Percentiles rank a stretch among this genome's conserved stretches.
Evolutionary conservation across 352 stramenopile species (phyloP).

Genomic region (Globisporangium spinosum): DNA sequence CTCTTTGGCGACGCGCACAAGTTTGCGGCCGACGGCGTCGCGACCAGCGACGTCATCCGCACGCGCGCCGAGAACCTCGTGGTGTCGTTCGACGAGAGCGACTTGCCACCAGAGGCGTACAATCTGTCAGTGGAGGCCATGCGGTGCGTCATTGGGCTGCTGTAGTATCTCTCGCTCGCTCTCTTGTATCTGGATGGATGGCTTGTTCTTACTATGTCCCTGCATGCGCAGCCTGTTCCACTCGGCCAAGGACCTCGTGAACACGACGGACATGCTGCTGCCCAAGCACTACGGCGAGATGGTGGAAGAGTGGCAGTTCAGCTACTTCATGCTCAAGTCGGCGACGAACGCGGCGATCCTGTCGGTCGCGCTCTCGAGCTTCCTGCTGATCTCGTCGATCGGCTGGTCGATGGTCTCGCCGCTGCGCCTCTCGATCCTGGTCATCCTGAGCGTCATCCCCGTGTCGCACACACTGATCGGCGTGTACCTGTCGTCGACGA

Average conservation of each 20-base stretch:
- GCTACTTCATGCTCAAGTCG: constrained; percentile 81
- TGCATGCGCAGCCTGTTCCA: constrained; percentile 40
- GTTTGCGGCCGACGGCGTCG: constrained; percentile 28
- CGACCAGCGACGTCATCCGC: constrained; percentile 39
- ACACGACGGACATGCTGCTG: constrained; percentile 46
- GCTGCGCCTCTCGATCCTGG: constrained; percentile 66
- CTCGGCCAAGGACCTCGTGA: constrained; percentile 45
- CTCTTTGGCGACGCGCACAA: constrained; percentile 43
- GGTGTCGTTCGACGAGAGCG: constrained; percentile 65
- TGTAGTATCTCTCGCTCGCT: neutral
- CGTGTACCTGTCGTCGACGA: constrained; percentile 72
- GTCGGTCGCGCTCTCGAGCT: constrained; percentile 62
- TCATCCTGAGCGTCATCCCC: constrained; percentile 72
- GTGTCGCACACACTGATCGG: constrained; percentile 80
- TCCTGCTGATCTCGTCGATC: constrained; percentile 76
- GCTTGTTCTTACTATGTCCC: neutral
- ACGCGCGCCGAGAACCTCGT: constrained; percentile 53
- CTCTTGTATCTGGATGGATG: neutral
- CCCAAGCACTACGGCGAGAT: constrained; percentile 56
- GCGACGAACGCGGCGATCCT: constrained; percentile 80
- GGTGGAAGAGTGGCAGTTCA: constrained; percentile 57
- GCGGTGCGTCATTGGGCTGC: constrained; percentile 22
- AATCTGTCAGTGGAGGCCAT: constrained; percentile 61
- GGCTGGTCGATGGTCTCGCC: constrained; percentile 78
- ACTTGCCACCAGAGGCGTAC: constrained; percentile 59